phyloP scores from a whole-genome alignment of 2,329 filamentous ascomycete genomes.

The Orbilia ellipsospora region DNA sequence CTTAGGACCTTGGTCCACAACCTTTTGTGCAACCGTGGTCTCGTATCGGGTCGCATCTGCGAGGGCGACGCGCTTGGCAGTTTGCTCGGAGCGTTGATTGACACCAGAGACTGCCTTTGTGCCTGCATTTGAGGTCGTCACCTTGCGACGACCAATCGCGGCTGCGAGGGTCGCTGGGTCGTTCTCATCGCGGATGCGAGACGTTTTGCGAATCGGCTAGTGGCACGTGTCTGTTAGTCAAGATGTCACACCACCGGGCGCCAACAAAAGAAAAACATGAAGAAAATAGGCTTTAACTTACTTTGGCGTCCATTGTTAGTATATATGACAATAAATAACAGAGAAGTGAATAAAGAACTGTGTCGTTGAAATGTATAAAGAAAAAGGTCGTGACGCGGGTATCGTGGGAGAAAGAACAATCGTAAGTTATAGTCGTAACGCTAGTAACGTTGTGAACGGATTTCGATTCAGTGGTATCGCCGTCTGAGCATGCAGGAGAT shows the following conservation, averaged over 20 bases:
- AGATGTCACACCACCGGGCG: neutral
- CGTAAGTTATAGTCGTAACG: slow-evolving; percentile 5
- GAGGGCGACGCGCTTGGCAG: slow-evolving; percentile 46
- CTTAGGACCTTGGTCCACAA: slow-evolving; percentile 22
- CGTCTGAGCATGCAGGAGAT: slow-evolving; percentile 35
- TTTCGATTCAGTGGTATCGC: slow-evolving; percentile 48
- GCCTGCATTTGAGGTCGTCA: slow-evolving; percentile 35
- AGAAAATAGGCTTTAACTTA: slow-evolving; percentile 1
- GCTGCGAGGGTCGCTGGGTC: slow-evolving; percentile 29
- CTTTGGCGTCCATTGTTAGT: slow-evolving; percentile 40
- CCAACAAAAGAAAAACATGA: neutral
- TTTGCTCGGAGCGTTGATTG: slow-evolving; percentile 36
- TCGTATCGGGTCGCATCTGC: slow-evolving; percentile 42
- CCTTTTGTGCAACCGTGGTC: slow-evolving; percentile 21
- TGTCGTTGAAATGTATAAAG: slow-evolving; percentile 9
- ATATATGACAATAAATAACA: neutral
- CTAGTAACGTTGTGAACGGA: slow-evolving; percentile 49
- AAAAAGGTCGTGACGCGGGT: slow-evolving; percentile 45
- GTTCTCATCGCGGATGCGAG: slow-evolving; percentile 47
- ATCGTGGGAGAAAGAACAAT: slow-evolving; percentile 7
- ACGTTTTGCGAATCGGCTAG: slow-evolving; percentile 33
- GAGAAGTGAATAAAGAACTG: slow-evolving; percentile 9
- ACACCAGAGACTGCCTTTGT: slow-evolving; percentile 25
- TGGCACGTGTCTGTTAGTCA: neutral
- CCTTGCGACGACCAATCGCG: slow-evolving; percentile 36